Base-by-base conservation (phyloP, 768 basidiomycete species). In the Tylopilus sp. region DNA sequence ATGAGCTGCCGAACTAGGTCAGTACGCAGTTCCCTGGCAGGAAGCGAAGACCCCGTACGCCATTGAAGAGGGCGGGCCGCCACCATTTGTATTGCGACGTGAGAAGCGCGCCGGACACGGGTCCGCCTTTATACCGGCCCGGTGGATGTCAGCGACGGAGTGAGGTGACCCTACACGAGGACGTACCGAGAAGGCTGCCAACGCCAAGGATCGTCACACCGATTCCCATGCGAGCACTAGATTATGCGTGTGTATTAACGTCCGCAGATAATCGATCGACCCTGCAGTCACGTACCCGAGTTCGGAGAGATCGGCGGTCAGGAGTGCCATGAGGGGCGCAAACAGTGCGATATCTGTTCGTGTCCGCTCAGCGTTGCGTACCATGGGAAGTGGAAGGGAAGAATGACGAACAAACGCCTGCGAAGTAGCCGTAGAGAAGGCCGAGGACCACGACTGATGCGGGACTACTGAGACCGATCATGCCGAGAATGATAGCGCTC, bases 391-490 rank as follows among this genome's bases (percentile, higher is more conserved):
- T n/a, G n/a, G n/a, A n/a, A 36, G 2, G 10, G 0, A 45, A 9
- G n/a, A 2, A 37, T 1, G 17, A 67, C 72, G 48, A 16, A 77
- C 75, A 72, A 11, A 70, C 57, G 12, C 79, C 80, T 30, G 72
- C 64, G 54, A 79, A 80, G 58, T 78, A 78, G 7, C 80, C 81
- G 56, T 71, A 81, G 2, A 77, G 41, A 13, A 71, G 59, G 6
- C 73, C 73, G 49, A 80, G 71, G 4, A 72, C 55, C 17, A 77
- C 67, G 6, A 75, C 71, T 1, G 74, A 70, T 7, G 66, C 55
- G 10, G 67, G 58, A 50, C 62, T 59, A 14, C 59, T 61, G 22
- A 79, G 62, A 11, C 71, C 76, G 43, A 81, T 69, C 45, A 76
- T 40, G 38, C 38, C 21, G 38, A 40, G 22, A 12, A 40, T 40